phyloP scores from a whole-genome alignment of 2,329 filamentous ascomycete species.

The Ceratocystis albifundus region DNA sequence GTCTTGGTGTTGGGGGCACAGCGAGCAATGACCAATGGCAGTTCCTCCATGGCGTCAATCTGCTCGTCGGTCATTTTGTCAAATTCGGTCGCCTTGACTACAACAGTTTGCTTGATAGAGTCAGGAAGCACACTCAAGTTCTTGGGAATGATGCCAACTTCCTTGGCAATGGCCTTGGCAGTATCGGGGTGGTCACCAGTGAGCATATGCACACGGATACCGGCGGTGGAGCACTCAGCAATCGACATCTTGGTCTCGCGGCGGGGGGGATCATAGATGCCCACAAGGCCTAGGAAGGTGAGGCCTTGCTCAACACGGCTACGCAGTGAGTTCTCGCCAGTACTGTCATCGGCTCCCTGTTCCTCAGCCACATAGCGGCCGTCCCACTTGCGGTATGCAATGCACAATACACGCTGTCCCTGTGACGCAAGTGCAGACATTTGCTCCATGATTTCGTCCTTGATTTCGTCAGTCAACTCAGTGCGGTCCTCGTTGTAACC shows the following conservation, averaged over 20 bases:
- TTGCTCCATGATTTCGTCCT: constrained; percentile 40
- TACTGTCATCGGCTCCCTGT: constrained; percentile 26
- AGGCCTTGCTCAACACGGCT: constrained; percentile 55
- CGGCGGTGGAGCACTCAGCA: constrained; percentile 56
- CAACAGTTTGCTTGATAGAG: constrained; percentile 54
- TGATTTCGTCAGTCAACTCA: constrained; percentile 41
- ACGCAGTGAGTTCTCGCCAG: constrained; percentile 39
- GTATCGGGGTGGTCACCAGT: constrained; percentile 74
- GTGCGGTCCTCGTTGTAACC: constrained; percentile 35
- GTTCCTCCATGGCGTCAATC: constrained; percentile 61
- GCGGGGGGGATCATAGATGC: constrained; percentile 77
- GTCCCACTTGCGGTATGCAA: constrained; percentile 52
- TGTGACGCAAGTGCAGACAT: constrained; percentile 51
- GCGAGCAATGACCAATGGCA: constrained; percentile 72
- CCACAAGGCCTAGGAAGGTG: constrained; percentile 66
- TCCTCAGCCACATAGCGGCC: constrained; percentile 35
- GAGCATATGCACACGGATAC: constrained; percentile 72
- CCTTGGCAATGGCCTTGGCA: constrained; percentile 62
- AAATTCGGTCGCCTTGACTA: constrained; percentile 67
- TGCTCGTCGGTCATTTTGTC: constrained; percentile 64
- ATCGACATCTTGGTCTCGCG: constrained; percentile 66
- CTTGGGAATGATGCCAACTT: constrained; percentile 64
- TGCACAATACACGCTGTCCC: constrained; percentile 60
- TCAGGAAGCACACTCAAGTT: constrained; percentile 49
- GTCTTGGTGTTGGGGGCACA: constrained; percentile 81